These are phyloP conservation scores for Alternaria burnsii DNA, from an alignment of 2,329 filamentous ascomycete species.

Conservation along the genomic window DNA sequence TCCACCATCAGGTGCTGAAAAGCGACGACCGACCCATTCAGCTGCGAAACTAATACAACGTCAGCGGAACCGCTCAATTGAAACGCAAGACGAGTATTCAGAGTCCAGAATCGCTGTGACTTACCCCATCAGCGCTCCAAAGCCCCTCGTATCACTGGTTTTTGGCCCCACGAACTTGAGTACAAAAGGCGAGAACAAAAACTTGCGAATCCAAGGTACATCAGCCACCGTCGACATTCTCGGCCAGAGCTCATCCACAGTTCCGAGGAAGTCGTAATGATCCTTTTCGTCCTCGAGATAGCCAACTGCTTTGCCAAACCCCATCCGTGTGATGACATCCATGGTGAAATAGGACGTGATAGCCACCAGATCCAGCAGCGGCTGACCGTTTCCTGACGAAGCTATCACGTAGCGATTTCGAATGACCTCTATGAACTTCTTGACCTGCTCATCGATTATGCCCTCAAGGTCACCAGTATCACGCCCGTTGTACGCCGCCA, in stretches of 20 bases:
- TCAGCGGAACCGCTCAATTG: neutral
- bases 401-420: conserved; percentile 2
- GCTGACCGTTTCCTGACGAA: neutral
- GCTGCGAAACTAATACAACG: neutral
- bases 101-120: neutral
- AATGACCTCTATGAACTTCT: conserved; percentile 1
- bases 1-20: neutral
- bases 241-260: conserved; percentile 3
- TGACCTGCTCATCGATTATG: conserved; percentile 8
- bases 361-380: neutral
- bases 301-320: conserved; percentile 18
- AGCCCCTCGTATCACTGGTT: conserved; percentile 5
- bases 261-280: conserved; percentile 10
- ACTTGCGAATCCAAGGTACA: conserved; percentile 13
- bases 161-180: conserved; percentile 3
- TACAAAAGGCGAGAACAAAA: conserved; percentile 12
- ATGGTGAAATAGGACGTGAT: conserved; percentile 15
- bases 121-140: conserved; percentile 11
- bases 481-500: conserved; percentile 8
- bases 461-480: conserved; percentile 6
- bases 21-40: conserved; percentile 3
- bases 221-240: conserved; percentile 10
- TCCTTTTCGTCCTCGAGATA: conserved; percentile 15
- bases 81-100: neutral
- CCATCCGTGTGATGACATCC: conserved; percentile 19